A percentile compares a stretch with the other conserved stretches of the same genome.
Evolutionary conservation across 257 asterid species (phyloP).

Genomic region (Solanum pinnatisectum): DNA sequence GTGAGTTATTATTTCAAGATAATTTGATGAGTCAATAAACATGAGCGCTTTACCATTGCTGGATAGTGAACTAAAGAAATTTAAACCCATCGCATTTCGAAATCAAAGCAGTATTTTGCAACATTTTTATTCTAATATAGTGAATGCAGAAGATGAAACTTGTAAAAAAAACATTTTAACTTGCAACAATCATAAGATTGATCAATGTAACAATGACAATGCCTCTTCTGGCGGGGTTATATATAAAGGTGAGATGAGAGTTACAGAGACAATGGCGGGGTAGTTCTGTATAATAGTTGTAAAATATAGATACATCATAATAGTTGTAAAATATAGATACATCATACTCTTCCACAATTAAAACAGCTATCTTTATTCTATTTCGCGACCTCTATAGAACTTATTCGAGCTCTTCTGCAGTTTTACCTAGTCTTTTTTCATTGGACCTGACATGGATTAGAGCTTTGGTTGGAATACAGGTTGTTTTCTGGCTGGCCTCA

Average conservation of each 20-base stretch:
- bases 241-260: not conserved
- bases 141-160: not conserved
- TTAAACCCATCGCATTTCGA: not conserved
- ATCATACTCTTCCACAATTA: not conserved
- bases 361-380: not conserved
- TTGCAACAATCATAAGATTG: not conserved
- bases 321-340: not conserved
- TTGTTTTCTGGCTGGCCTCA: conserved; percentile 34
- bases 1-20: not conserved
- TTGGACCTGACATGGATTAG: conserved; percentile 3
- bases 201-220: not conserved
- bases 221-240: not conserved
- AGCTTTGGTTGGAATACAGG: conserved; percentile 40
- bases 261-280: not conserved
- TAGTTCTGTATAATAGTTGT: not conserved
- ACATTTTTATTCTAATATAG: not conserved
- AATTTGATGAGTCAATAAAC: not conserved
- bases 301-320: not conserved
- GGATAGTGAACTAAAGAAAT: not conserved
- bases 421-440: not conserved
- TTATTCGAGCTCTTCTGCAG: not conserved
- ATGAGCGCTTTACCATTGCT: not conserved
- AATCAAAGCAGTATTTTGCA: not conserved
- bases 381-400: not conserved
- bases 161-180: not conserved